Conservation (phyloP, 345 rosid species). For the Nasturtium officinale region DNA sequence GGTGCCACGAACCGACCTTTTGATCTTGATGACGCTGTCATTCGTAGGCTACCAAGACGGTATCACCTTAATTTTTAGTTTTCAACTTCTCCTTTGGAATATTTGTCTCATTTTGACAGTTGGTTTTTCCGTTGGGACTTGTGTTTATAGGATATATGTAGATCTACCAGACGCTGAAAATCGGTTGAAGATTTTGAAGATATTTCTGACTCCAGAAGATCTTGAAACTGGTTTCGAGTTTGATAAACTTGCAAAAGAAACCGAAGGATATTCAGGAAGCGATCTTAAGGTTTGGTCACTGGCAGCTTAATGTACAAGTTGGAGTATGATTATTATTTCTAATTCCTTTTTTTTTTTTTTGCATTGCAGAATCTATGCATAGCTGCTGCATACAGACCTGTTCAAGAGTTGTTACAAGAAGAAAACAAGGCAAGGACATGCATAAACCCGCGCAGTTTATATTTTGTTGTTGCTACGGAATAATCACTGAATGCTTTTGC, state of each 20-base stretch:
- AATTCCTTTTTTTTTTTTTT: not conserved
- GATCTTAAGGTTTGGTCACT: slow-evolving; percentile 79
- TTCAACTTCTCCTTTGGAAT: not conserved
- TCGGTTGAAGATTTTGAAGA: slow-evolving; percentile 79
- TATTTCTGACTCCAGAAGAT: slow-evolving; percentile 74
- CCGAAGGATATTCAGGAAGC: slow-evolving; percentile 98
- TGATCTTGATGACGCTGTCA: slow-evolving; percentile 99
- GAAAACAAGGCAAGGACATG: slow-evolving; percentile 62
- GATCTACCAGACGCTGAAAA: slow-evolving; percentile 95
- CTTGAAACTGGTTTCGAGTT: slow-evolving; percentile 60
- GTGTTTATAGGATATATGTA: slow-evolving; percentile 71
- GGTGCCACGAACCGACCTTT: slow-evolving; percentile 99
- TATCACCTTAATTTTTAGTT: slow-evolving; percentile 32
- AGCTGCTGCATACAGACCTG: slow-evolving; percentile 97
- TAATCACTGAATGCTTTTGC: not conserved
- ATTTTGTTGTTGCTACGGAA: not conserved
- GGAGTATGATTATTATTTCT: not conserved
- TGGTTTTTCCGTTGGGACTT: slow-evolving; percentile 25
- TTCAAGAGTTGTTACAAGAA: slow-evolving; percentile 85
- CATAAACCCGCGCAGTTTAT: not conserved
- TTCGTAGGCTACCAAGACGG: slow-evolving; percentile 98
- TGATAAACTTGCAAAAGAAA: slow-evolving; percentile 75
- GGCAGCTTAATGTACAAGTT: slow-evolving; percentile 3
- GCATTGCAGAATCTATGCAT: slow-evolving; percentile 81
- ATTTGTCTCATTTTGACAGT: slow-evolving; percentile 6